phyloP scores from a whole-genome alignment of 495 filamentous ascomycete genomes.

The Sordaria brevicollis region DNA sequence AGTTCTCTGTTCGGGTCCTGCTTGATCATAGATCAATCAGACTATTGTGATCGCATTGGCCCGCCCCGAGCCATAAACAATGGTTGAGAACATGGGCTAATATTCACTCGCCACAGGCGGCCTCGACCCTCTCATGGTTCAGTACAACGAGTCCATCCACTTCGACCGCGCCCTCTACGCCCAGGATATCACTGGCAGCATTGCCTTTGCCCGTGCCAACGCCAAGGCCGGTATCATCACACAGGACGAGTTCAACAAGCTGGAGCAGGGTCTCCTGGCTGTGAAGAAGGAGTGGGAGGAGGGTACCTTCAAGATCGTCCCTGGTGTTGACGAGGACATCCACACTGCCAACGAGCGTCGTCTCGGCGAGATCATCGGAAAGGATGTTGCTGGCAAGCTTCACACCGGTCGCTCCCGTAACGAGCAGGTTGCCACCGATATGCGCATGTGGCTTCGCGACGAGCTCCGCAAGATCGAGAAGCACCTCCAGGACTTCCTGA shows the following conservation, averaged over 20 bases:
- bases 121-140: constrained; percentile 79
- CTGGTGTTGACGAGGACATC: constrained; percentile 61
- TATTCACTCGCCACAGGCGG: constrained; percentile 42
- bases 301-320: constrained; percentile 47
- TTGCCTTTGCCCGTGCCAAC: constrained; percentile 84
- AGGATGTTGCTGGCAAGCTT: constrained; percentile 77
- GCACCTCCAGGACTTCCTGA: constrained; percentile 58
- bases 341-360: constrained; percentile 93
- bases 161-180: constrained; percentile 76
- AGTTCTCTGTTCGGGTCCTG: not conserved
- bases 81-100: not conserved
- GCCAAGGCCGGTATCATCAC: constrained; percentile 66
- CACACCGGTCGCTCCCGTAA: constrained; percentile 89
- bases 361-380: constrained; percentile 82
- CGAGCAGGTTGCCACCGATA: constrained; percentile 89
- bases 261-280: constrained; percentile 62
- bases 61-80: not conserved
- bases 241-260: constrained; percentile 59
- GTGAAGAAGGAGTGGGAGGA: constrained; percentile 68
- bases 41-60: not conserved
- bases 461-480: constrained; percentile 63
- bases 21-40: not conserved
- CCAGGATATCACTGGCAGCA: constrained; percentile 70
- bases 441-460: constrained; percentile 84
- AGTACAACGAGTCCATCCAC: constrained; percentile 80